Base-by-base conservation (phyloP, 768 basidiomycete genomes). In the Russula sp. region DNA sequence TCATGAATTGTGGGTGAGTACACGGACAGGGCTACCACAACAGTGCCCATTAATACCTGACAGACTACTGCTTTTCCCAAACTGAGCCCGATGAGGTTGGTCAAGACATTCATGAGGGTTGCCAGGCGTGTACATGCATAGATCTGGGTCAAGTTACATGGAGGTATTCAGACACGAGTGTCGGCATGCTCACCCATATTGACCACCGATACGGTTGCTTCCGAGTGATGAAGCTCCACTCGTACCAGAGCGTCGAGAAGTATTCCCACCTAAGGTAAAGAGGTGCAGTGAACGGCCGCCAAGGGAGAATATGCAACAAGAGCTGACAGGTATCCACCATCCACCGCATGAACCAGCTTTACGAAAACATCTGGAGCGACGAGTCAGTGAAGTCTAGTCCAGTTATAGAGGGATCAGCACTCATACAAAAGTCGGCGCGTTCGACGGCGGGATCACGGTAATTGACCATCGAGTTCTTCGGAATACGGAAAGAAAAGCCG, bases 201-300 rank as follows among this genome's bases (percentile, higher is more conserved):
- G 65, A 53, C 65, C 62, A 66, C 1, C 62, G 65, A 22, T 63
- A 64, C 6, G 51, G 47, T 32, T 53, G 50, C n/a, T 39, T 35
- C 50, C 57, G 8, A 4, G 27, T 45, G 45, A 66, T 39, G 55
- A 66, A 59, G 39, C 47, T 44, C 65, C 65, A 63, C 37, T 66
- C 65, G 9, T 57, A 66, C 61, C 61, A 54, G 11, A 66, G n/a
- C 16, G 55, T 49, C 14, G 56, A 48, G 52, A 66, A 45, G 56
- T 42, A 63, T 27, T 64, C 65, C 65, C 65, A 66, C 37, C 65
- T 66, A 35, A 11, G 13, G 37, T 14, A 3, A 47, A 7, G n/a
- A 7, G n/a, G 18, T n/a, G n/a, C n/a, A n/a, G n/a, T 58, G 27
- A 39, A 8, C 3, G 14, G 44, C 20, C 2, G 27, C 13, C 1